Conservation (phyloP, 2,329 filamentous ascomycete species). For the Tolypocladium paradoxum region DNA sequence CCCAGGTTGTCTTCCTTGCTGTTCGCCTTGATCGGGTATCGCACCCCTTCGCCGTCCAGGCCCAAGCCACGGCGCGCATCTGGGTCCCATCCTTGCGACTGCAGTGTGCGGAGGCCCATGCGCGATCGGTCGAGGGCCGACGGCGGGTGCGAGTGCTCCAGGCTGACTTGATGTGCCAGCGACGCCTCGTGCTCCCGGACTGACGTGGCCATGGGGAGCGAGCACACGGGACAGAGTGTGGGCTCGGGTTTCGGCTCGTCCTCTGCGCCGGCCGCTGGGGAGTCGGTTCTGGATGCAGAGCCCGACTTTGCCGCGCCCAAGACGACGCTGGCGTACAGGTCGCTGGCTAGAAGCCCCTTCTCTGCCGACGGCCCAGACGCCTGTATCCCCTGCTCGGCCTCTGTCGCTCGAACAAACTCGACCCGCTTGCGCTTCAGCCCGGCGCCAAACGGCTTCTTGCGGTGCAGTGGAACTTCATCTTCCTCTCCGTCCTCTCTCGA, state of each 20-base stretch:
- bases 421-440: slow-evolving; percentile 44
- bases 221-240: slow-evolving; percentile 24
- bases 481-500: slow-evolving; percentile 11
- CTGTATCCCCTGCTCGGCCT: slow-evolving; percentile 20
- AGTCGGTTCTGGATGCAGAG: slow-evolving; percentile 7
- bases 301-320: slow-evolving; percentile 29
- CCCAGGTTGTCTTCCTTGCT: slow-evolving; percentile 68
- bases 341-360: slow-evolving; percentile 29
- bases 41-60: slow-evolving; percentile 57
- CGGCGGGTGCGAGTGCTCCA: slow-evolving; percentile 60
- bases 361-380: slow-evolving; percentile 12
- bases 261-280: background rate
- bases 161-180: slow-evolving; percentile 60
- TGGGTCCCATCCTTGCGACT: slow-evolving; percentile 63
- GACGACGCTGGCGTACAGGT: slow-evolving; percentile 58
- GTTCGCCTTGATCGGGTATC: slow-evolving; percentile 62
- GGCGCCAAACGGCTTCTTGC: slow-evolving; percentile 42
- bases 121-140: slow-evolving; percentile 59
- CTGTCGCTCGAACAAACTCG: slow-evolving; percentile 45
- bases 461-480: slow-evolving; percentile 38
- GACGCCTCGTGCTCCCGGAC: slow-evolving; percentile 43
- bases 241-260: slow-evolving; percentile 3
- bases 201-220: slow-evolving; percentile 20
- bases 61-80: slow-evolving; percentile 65
- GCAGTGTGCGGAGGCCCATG: slow-evolving; percentile 57